These are phyloP conservation scores for Suillus luteus DNA, from an alignment of 768 basidiomycete genomes.

Conservation along the genomic window DNA sequence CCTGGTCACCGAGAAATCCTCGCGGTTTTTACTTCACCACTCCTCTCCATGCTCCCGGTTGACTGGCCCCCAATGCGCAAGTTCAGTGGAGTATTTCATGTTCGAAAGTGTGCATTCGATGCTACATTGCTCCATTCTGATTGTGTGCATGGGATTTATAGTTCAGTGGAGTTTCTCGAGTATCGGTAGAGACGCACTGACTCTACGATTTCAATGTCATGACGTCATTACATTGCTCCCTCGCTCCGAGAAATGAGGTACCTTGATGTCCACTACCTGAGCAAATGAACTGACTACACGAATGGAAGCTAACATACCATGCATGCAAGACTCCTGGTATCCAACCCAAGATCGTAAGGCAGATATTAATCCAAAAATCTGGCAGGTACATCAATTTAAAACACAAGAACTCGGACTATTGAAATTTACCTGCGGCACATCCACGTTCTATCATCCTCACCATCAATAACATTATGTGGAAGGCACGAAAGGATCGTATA, in stretches of 20 bases:
- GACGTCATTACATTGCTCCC: constrained; percentile 19
- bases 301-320: constrained; percentile 36
- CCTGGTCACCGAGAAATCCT: background rate
- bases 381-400: background rate
- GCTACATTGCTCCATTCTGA: too few relatives aligned
- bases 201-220: background rate
- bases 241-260: constrained; percentile 27
- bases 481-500: background rate
- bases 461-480: background rate
- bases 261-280: constrained; percentile 15
- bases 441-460: constrained; percentile 24
- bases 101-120: background rate
- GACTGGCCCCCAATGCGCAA: too few relatives aligned
- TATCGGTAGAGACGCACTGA: background rate
- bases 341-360: constrained; percentile 47
- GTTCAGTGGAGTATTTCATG: too few relatives aligned
- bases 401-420: background rate
- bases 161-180: background rate
- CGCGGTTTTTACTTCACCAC: background rate
- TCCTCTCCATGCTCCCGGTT: too few relatives aligned
- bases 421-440: constrained; percentile 24
- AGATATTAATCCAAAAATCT: constrained; percentile 42
- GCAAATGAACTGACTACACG: background rate
- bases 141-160: too few relatives aligned
- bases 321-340: constrained; percentile 55